Evolutionary conservation across 257 asterid species (phyloP).

Genomic region (Solanum medicagineum): DNA sequence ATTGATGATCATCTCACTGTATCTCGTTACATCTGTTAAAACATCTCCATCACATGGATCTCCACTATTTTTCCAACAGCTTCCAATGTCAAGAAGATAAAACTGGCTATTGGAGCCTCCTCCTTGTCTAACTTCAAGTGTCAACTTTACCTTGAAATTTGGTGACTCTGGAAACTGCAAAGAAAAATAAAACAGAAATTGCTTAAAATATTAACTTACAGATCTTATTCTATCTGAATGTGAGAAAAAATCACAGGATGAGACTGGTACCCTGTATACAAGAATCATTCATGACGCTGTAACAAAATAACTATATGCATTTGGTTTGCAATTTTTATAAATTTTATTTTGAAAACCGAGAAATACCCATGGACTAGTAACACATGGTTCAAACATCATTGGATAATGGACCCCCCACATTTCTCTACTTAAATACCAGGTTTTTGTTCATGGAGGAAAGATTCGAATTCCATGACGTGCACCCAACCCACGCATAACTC

Average conservation of each 20-base stretch:
- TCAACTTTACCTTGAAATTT: slow-evolving; percentile 62
- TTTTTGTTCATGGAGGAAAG: not conserved
- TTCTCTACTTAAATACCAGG: not conserved
- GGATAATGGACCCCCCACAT: not conserved
- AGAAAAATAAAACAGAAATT: not conserved
- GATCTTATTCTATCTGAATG: not conserved
- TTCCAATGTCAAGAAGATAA: slow-evolving; percentile 69
- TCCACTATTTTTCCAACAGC: slow-evolving; percentile 83
- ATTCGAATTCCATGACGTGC: not conserved
- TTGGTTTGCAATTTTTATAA: not conserved
- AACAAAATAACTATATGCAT: not conserved
- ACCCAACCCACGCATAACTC: not conserved
- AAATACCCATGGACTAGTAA: not conserved
- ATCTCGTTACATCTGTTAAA: slow-evolving; percentile 69
- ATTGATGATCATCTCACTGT: slow-evolving; percentile 81
- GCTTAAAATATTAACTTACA: not conserved
- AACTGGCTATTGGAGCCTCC: slow-evolving; percentile 81
- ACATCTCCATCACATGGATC: slow-evolving; percentile 66
- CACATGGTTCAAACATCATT: not conserved
- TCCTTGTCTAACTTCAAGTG: slow-evolving; percentile 55
- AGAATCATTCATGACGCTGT: not conserved
- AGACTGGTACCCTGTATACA: not conserved
- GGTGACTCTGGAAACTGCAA: slow-evolving; percentile 67
- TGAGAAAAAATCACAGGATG: not conserved
- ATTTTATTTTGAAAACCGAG: not conserved